phyloP scores from a whole-genome alignment of 768 basidiomycete species.

The Xerocomus spinulosus region DNA sequence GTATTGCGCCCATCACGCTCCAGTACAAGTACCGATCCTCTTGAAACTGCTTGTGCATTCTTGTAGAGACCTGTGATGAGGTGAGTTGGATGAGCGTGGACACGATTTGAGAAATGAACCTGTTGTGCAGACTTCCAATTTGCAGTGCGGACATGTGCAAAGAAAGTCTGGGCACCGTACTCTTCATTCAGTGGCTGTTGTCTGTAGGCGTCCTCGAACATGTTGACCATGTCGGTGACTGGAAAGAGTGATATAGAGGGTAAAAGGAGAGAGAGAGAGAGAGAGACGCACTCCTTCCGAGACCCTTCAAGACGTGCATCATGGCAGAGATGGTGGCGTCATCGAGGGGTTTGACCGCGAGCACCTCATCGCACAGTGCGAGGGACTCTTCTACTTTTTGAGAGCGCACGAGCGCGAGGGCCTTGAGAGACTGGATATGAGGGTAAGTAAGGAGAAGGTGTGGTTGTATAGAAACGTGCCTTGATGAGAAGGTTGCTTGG shows the following conservation, averaged over 20 bases:
- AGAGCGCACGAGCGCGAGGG: constrained; percentile 75
- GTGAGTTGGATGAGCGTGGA: constrained; percentile 1
- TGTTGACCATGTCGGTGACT: constrained; percentile 76
- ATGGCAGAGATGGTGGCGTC: constrained; percentile 73
- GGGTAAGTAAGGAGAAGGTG: constrained; percentile 7
- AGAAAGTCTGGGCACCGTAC: constrained; percentile 78
- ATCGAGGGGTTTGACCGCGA: constrained; percentile 66
- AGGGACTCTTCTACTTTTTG: constrained; percentile 86
- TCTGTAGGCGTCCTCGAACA: constrained; percentile 86
- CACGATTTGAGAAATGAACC: constrained; percentile 36
- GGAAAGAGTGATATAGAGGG: background rate
- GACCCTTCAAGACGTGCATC: constrained; percentile 76
- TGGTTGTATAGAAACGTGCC: constrained; percentile 32
- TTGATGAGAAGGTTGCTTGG: constrained; percentile 70
- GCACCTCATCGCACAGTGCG: constrained; percentile 72
- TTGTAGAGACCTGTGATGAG: constrained; percentile 59
- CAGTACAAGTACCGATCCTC: constrained; percentile 80
- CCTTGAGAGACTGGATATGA: constrained; percentile 65
- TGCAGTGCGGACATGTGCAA: constrained; percentile 72
- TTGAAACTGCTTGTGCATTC: constrained; percentile 81
- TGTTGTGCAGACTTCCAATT: constrained; percentile 88
- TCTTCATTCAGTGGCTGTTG: constrained; percentile 79
- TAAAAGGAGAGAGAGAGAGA: background rate
- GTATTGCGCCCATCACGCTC: constrained; percentile 73
- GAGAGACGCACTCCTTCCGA: constrained; percentile 56